phyloP scores from a whole-genome alignment of 1,284 basidiomycete species.

The Microbotryum saponariae region DNA sequence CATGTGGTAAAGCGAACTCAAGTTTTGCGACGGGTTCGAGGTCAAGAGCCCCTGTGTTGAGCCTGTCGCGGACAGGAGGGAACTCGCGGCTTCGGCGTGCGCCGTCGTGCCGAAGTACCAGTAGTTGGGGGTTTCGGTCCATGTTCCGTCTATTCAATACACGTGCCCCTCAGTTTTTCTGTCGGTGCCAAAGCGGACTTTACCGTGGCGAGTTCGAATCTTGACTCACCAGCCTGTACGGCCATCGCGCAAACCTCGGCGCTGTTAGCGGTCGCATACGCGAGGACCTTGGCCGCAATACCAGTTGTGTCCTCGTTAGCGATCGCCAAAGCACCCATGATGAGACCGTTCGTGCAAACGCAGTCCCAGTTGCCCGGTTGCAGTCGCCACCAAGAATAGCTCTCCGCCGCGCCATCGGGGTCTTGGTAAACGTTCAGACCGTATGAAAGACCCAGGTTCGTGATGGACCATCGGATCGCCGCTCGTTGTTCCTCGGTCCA shows the following conservation, averaged over 20 bases:
- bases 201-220: conserved; percentile 40
- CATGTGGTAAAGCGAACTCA: conserved; percentile 86
- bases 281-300: conserved; percentile 59
- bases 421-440: conserved; percentile 39
- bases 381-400: conserved; percentile 42
- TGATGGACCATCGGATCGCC: conserved; percentile 64
- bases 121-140: conserved; percentile 92
- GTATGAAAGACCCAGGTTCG: conserved; percentile 64
- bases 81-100: conserved; percentile 81
- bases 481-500: conserved; percentile 68
- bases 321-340: conserved; percentile 82
- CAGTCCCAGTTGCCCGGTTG: conserved; percentile 88
- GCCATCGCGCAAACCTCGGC: conserved; percentile 63
- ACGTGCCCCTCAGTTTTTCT: conserved; percentile 34
- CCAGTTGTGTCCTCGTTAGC: conserved; percentile 73
- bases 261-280: conserved; percentile 57
- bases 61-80: conserved; percentile 78
- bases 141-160: conserved; percentile 64
- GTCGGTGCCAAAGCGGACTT: background rate
- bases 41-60: conserved; percentile 66
- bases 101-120: conserved; percentile 62
- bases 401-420: conserved; percentile 4
- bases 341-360: conserved; percentile 83
- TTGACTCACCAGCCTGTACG: conserved; percentile 29
- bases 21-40: conserved; percentile 60